Base-by-base conservation (phyloP, 495 filamentous ascomycete genomes). In the Xylaria flabelliformis region DNA sequence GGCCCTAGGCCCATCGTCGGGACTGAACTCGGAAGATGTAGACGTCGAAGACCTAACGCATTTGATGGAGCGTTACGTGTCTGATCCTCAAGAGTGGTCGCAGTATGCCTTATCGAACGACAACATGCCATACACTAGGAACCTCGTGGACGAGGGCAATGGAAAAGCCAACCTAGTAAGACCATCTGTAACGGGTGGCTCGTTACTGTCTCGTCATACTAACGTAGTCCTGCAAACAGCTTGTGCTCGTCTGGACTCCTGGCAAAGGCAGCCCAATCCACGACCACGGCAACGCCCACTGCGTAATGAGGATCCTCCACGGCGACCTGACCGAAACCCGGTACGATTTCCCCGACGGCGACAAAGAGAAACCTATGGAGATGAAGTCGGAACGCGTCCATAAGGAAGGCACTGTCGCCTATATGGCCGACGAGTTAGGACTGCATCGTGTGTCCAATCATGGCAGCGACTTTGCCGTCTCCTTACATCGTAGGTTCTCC, bases 171-270 rank as follows among this genome's bases (percentile, higher is more conserved):
- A 97, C 78, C 78, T 98, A 72, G 92, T 95, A 85, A 76, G 89
- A 78, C 29, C 56, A 8, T 15, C 6, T 29, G 26, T 19, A 51
- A 3, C 29, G 9, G 29, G n/a, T 4, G n/a, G n/a, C 5, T 62
- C 42, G 24, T 41, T 50, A 2, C 24, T 15, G 41, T 41, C 51
- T 58, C 26, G 13, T 26, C 36, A 66, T 72, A 29, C 53, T 72
- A 67, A 72, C 29, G 24, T 42, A 26, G 44, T 1, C 19, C 8
- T 63, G 26, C 50, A 8, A 71, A 67, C 69, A 95, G 89, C 86
- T 97, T 61, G 89, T 98, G 24, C 87, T 98, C 13, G 95, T 97
- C n/a, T 98, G 95, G 95, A 91, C 87, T 15, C 95, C 95, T 24
- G 92, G 93, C n/a, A 93, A 93, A 80, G 89, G 89, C 26, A 94